Percentiles rank a stretch among this genome's conserved stretches.
These are phyloP conservation scores for Nemania serpens DNA, from an alignment of 2,329 filamentous ascomycete genomes.

Conservation along the genomic window DNA sequence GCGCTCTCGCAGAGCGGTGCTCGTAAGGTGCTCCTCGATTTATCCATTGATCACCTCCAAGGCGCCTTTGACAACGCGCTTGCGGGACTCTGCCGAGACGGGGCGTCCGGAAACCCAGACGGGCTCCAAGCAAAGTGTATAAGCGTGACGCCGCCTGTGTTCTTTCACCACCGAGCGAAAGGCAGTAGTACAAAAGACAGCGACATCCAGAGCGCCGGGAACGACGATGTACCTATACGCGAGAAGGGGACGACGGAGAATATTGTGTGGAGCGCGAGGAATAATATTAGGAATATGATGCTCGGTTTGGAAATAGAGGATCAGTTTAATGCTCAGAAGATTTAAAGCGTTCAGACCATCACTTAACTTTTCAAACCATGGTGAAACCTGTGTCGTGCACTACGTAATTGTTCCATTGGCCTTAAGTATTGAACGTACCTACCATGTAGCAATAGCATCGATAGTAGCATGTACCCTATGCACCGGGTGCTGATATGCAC, in stretches of 20 bases:
- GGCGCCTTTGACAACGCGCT: slow-evolving; percentile 42
- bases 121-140: slow-evolving; percentile 34
- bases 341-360: no score
- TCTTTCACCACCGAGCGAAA: slow-evolving; percentile 40
- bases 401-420: no score
- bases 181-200: slow-evolving; percentile 30
- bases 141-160: slow-evolving; percentile 41
- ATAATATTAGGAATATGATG: slow-evolving; percentile 42
- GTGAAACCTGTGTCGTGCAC: no score
- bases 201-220: slow-evolving; percentile 38
- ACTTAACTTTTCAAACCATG: no score
- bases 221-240: no score
- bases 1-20: slow-evolving; percentile 38
- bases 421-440: no score
- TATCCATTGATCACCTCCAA: no score
- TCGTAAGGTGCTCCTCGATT: slow-evolving; percentile 29
- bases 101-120: slow-evolving; percentile 23
- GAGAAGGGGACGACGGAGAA: slow-evolving; percentile 42
- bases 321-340: no score
- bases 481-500: no score
- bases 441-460: no score
- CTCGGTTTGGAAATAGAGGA: slow-evolving; percentile 35
- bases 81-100: slow-evolving; percentile 39
- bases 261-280: slow-evolving; percentile 43
- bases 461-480: no score